Conservation (phyloP, 768 basidiomycete species). For the Naematelia encephala region DNA sequence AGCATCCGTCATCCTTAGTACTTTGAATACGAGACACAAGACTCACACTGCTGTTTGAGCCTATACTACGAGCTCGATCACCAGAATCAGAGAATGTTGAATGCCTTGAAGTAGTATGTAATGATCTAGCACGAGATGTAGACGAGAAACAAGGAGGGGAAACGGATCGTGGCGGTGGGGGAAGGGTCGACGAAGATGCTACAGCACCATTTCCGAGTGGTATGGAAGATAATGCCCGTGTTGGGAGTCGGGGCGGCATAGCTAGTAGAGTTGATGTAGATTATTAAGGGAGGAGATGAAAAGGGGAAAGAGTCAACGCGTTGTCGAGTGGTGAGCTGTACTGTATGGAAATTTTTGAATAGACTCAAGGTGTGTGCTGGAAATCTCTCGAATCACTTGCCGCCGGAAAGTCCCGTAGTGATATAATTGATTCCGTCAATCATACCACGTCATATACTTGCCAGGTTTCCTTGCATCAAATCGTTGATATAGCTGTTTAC, state of each 20-base stretch:
- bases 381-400: not conserved
- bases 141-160: conserved; percentile 8
- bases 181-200: conserved; percentile 12
- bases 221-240: conserved; percentile 11
- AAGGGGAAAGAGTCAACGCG: too few species aligned
- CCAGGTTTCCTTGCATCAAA: too few species aligned
- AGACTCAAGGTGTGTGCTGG: not conserved
- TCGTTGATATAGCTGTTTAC: not conserved
- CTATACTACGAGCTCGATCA: not conserved
- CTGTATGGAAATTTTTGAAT: not conserved
- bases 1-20: too few species aligned
- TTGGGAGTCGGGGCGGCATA: conserved; percentile 21
- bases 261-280: too few species aligned
- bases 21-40: not conserved
- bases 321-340: too few species aligned
- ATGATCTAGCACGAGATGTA: not conserved
- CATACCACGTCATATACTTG: too few species aligned
- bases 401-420: not conserved
- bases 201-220: conserved; percentile 8
- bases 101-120: conserved; percentile 1
- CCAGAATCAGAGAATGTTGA: not conserved
- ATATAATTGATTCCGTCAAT: not conserved
- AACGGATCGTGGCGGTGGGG: conserved; percentile 4
- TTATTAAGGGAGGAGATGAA: not conserved
- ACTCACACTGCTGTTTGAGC: not conserved